Evolutionary conservation across 805 yeast genomes (phyloP).

Genomic region (Myxozyma lipomycoides): DNA sequence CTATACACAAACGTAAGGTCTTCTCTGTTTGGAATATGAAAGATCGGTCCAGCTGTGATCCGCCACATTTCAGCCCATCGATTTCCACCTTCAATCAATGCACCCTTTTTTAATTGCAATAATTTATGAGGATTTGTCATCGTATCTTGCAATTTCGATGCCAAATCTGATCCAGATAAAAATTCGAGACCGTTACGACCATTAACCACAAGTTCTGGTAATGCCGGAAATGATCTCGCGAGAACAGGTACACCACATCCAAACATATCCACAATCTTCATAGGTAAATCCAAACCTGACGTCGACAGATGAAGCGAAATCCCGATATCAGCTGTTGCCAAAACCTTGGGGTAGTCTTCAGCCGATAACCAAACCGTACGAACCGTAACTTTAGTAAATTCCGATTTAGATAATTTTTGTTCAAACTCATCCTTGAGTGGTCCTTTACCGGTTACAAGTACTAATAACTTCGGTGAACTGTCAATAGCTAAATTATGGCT

Average conservation of each 20-base stretch:
- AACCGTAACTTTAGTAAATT: conserved; percentile 50
- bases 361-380: conserved; percentile 70
- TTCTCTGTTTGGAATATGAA: conserved; percentile 29
- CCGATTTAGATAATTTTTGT: conserved; percentile 45
- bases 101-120: conserved; percentile 57
- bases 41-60: conserved; percentile 43
- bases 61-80: conserved; percentile 83
- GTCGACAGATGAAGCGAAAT: conserved; percentile 87
- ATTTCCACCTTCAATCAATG: conserved; percentile 58
- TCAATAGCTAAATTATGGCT: not conserved
- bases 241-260: conserved; percentile 94
- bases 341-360: conserved; percentile 72
- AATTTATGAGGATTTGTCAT: conserved; percentile 36
- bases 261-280: conserved; percentile 94
- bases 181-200: conserved; percentile 67
- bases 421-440: conserved; percentile 62
- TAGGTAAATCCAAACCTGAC: conserved; percentile 91
- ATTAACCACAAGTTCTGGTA: conserved; percentile 69
- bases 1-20: conserved; percentile 20
- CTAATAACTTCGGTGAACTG: conserved; percentile 40
- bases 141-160: conserved; percentile 29
- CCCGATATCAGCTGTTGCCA: conserved; percentile 80
- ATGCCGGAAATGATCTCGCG: conserved; percentile 68
- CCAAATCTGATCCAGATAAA: conserved; percentile 43
- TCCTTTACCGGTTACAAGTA: conserved; percentile 96